A percentile compares a stretch with the other conserved stretches of the same genome.
These are phyloP conservation scores for Carallia brachiata DNA, from an alignment of 345 rosid species.

Conservation along the genomic window DNA sequence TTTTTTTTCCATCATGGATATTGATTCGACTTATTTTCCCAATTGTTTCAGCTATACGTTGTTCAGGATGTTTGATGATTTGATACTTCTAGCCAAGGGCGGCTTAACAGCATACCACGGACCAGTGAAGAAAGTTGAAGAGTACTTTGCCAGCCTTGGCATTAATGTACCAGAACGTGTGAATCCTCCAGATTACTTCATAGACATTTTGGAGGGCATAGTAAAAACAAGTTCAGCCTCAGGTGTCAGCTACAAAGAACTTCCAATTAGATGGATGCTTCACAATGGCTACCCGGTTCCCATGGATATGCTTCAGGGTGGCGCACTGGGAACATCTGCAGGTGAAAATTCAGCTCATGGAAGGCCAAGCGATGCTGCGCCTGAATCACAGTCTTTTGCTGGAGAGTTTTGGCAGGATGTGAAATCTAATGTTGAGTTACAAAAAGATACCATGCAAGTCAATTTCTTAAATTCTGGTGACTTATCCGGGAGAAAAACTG, in stretches of 20 bases:
- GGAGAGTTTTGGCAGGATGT: slow-evolving; percentile 88
- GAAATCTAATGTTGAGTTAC: slow-evolving; percentile 55
- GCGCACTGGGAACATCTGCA: slow-evolving; percentile 47
- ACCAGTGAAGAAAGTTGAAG: slow-evolving; percentile 91
- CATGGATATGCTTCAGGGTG: slow-evolving; percentile 72
- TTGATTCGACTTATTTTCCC: neutral
- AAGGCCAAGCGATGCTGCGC: slow-evolving; percentile 27
- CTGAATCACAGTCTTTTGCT: slow-evolving; percentile 56
- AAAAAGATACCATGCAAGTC: slow-evolving; percentile 54
- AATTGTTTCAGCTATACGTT: slow-evolving; percentile 65
- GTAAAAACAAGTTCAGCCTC: slow-evolving; percentile 48
- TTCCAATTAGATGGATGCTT: slow-evolving; percentile 97
- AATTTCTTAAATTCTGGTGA: slow-evolving; percentile 55
- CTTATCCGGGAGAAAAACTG: slow-evolving; percentile 64
- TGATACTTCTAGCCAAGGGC: slow-evolving; percentile 93
- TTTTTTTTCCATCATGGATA: neutral
- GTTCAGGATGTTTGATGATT: slow-evolving; percentile 93
- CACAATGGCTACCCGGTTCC: slow-evolving; percentile 91
- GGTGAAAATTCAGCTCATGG: slow-evolving; percentile 57
- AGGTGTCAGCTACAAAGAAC: slow-evolving; percentile 71
- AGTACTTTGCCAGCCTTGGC: slow-evolving; percentile 78
- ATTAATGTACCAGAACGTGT: slow-evolving; percentile 83
- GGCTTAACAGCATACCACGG: slow-evolving; percentile 92
- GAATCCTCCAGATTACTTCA: slow-evolving; percentile 97
- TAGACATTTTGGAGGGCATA: slow-evolving; percentile 94